A percentile compares a stretch with the other conserved stretches of the same genome.
Conservation (phyloP, 108 stramenopile genomes). For the Pseudonitzschia multistriata region DNA sequence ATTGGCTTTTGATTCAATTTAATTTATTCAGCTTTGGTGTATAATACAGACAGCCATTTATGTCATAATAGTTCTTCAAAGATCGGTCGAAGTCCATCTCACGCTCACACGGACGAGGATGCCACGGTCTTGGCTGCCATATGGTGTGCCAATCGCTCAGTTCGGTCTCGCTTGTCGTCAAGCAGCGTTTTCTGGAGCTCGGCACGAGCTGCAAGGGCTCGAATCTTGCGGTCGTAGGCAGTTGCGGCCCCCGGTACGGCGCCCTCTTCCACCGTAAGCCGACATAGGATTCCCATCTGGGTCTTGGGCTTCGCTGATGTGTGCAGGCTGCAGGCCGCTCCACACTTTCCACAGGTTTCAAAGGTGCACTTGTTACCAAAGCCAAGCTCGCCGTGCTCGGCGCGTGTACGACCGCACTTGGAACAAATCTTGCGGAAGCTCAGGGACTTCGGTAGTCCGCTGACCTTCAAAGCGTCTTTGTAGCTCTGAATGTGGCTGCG, state of each 20-base stretch:
- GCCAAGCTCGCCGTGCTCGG: conserved; percentile 82
- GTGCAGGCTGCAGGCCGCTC: conserved; percentile 57
- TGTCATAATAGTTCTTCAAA: too few species aligned
- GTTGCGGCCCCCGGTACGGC: conserved; percentile 45
- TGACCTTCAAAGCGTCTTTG: conserved; percentile 34
- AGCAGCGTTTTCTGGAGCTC: conserved; percentile 48
- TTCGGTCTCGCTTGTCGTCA: conserved; percentile 28
- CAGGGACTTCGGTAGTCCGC: conserved; percentile 62
- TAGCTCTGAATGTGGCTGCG: conserved; percentile 12
- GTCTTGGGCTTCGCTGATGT: conserved; percentile 17
- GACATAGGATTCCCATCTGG: conserved; percentile 70
- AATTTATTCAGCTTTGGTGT: too few species aligned
- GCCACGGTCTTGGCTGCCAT: neutral
- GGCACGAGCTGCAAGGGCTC: conserved; percentile 63
- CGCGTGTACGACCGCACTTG: conserved; percentile 68
- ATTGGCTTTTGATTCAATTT: too few species aligned
- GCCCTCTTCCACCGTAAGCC: conserved; percentile 55
- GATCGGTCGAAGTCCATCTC: too few species aligned
- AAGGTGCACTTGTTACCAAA: conserved; percentile 82
- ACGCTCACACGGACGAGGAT: neutral
- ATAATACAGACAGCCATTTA: too few species aligned
- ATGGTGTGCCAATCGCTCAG: conserved; percentile 24
- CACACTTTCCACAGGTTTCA: conserved; percentile 70
- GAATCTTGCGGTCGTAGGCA: conserved; percentile 60
- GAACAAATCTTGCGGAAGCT: conserved; percentile 83